Conservation (phyloP, 768 basidiomycete genomes). For the Termitomyces sp. region DNA sequence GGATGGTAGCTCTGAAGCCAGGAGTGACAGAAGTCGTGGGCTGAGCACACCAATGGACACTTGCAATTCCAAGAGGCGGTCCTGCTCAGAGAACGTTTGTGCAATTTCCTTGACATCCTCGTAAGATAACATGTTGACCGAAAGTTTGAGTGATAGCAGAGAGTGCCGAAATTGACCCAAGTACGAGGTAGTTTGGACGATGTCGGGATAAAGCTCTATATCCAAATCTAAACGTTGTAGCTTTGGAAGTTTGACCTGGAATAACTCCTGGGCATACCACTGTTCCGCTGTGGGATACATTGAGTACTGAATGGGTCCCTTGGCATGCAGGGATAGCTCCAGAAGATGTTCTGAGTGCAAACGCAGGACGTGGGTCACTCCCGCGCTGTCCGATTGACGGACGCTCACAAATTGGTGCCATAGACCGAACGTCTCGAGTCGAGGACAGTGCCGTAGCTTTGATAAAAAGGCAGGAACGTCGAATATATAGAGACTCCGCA, state of each 20-base stretch:
- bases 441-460: slow-evolving; percentile 11
- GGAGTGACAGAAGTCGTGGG: slow-evolving; percentile 2
- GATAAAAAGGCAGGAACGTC: slow-evolving; percentile 14
- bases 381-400: slow-evolving; percentile 12
- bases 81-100: background rate
- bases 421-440: slow-evolving; percentile 13
- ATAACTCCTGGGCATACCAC: slow-evolving; percentile 7
- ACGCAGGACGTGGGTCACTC: slow-evolving; percentile 15
- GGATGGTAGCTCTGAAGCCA: slow-evolving; percentile 6
- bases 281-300: background rate
- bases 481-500: slow-evolving; percentile 4
- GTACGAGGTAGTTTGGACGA: slow-evolving; percentile 1
- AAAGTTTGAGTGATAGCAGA: slow-evolving; percentile 3
- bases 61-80: background rate
- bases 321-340: slow-evolving; percentile 9
- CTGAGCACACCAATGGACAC: slow-evolving; percentile 1
- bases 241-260: background rate
- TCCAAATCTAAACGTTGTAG: slow-evolving; percentile 4
- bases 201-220: background rate
- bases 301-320: background rate
- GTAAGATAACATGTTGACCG: background rate
- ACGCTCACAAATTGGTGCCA: slow-evolving; percentile 11
- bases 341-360: slow-evolving; percentile 14
- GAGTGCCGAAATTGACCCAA: slow-evolving; percentile 1
- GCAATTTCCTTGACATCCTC: background rate